phyloP scores from a whole-genome alignment of 1,284 basidiomycete species.

The Melanopsichium pennsylvanicum region DNA sequence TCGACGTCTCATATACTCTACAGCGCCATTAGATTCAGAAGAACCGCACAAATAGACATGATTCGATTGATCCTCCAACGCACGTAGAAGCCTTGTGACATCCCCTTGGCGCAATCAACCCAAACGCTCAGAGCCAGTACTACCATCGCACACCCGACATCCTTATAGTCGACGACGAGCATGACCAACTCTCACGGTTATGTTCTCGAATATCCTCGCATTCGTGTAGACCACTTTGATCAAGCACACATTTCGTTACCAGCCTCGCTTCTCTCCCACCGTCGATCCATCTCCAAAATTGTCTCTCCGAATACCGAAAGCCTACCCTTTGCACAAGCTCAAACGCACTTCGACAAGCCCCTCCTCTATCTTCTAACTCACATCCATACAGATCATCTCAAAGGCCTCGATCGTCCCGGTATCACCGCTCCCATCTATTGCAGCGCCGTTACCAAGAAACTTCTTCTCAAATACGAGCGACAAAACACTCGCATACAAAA shows the following conservation, averaged over 20 bases:
- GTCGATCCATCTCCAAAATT: conserved; percentile 3
- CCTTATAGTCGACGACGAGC: neutral
- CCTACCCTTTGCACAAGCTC: conserved; percentile 17
- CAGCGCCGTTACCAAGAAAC: conserved; percentile 45
- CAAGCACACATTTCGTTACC: conserved; percentile 32
- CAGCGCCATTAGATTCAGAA: no score
- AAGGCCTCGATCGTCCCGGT: conserved; percentile 47
- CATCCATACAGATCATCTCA: conserved; percentile 62
- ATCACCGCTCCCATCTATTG: conserved; percentile 55
- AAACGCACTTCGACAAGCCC: conserved; percentile 43
- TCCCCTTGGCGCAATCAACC: no score
- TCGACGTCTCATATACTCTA: no score
- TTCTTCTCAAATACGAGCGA: conserved; percentile 53
- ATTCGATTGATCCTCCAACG: no score
- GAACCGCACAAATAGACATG: no score
- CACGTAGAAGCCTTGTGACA: no score
- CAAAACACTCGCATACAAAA: conserved; percentile 40
- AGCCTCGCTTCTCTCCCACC: conserved; percentile 28
- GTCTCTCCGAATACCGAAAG: conserved; percentile 1
- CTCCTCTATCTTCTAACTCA: conserved; percentile 59
- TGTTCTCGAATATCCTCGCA: conserved; percentile 57
- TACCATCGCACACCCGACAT: no score
- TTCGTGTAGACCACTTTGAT: conserved; percentile 57
- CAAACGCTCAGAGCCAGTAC: no score
- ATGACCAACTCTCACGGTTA: conserved; percentile 54